Conservation (phyloP, 306 rosid species). For the Cotoneaster glaucophyllus region DNA sequence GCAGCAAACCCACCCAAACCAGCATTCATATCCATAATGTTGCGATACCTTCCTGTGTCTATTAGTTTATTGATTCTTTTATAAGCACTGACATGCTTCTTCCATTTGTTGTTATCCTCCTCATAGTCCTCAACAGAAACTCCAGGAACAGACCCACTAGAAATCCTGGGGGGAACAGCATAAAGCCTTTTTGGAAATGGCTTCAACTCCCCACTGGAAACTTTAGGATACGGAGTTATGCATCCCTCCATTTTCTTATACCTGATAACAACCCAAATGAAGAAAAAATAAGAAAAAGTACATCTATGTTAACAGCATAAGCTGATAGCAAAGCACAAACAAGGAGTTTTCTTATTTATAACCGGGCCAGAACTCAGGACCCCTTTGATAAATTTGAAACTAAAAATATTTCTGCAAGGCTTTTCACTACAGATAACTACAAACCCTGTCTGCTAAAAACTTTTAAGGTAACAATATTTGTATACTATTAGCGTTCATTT, state of each 20-base stretch:
- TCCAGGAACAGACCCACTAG: slow-evolving; percentile 76
- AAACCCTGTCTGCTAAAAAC: not conserved
- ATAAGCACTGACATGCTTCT: slow-evolving; percentile 79
- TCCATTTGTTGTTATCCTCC: slow-evolving; percentile 72
- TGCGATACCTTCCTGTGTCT: slow-evolving; percentile 89
- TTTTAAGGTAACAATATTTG: not conserved
- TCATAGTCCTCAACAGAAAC: slow-evolving; percentile 50
- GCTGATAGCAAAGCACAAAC: not conserved
- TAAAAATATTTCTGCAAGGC: not conserved
- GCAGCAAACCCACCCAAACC: slow-evolving; percentile 94
- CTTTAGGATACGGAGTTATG: slow-evolving; percentile 48
- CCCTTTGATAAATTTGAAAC: not conserved
- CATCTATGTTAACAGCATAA: not conserved
- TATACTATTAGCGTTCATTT: not conserved
- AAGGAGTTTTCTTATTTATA: not conserved
- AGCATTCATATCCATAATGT: slow-evolving; percentile 95
- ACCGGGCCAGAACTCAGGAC: not conserved
- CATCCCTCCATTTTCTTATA: slow-evolving; percentile 87
- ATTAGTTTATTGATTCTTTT: slow-evolving; percentile 62
- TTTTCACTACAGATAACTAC: not conserved
- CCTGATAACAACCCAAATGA: slow-evolving; percentile 43
- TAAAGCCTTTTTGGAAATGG: slow-evolving; percentile 74
- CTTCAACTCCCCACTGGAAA: slow-evolving; percentile 34
- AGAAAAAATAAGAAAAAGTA: slow-evolving; percentile 8
- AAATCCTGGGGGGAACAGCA: slow-evolving; percentile 76